phyloP scores from a whole-genome alignment of 176 grass and related monocot genomes.

The Puya raimondii region DNA sequence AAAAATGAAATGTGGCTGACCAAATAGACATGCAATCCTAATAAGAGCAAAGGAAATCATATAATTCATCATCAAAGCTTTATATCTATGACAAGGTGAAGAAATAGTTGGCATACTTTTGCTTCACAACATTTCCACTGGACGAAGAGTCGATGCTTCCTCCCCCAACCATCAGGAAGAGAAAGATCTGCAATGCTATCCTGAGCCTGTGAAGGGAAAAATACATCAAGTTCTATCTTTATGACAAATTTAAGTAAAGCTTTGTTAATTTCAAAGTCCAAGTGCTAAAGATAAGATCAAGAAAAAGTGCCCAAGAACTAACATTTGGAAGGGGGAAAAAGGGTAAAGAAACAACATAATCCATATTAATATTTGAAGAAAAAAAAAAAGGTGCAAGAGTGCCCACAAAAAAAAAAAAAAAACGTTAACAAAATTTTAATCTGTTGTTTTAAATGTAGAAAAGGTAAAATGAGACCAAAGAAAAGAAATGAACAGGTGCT shows the following conservation, averaged over 20 bases:
- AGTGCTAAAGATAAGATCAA: no score
- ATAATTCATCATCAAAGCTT: background rate
- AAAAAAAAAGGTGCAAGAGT: no score
- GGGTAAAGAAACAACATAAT: no score
- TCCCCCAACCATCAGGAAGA: constrained; percentile 16
- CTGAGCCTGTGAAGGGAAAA: constrained; percentile 9
- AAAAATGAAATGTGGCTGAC: background rate
- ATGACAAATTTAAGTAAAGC: background rate
- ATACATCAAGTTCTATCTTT: background rate
- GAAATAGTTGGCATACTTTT: constrained; percentile 14
- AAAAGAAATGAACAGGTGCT: no score
- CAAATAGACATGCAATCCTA: background rate
- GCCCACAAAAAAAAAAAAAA: no score
- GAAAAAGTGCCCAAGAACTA: no score
- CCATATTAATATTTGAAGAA: no score
- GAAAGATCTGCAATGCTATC: constrained; percentile 8
- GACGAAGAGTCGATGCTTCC: constrained; percentile 16
- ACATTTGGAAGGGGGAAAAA: no score
- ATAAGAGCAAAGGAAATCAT: background rate
- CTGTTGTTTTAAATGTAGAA: no score
- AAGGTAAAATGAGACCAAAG: no score
- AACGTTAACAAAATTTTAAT: no score
- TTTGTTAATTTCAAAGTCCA: no score
- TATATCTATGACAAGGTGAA: background rate
- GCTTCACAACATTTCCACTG: constrained; percentile 23